Conservation (phyloP, 2,329 filamentous ascomycete species). For the Aspergillus unguis region DNA sequence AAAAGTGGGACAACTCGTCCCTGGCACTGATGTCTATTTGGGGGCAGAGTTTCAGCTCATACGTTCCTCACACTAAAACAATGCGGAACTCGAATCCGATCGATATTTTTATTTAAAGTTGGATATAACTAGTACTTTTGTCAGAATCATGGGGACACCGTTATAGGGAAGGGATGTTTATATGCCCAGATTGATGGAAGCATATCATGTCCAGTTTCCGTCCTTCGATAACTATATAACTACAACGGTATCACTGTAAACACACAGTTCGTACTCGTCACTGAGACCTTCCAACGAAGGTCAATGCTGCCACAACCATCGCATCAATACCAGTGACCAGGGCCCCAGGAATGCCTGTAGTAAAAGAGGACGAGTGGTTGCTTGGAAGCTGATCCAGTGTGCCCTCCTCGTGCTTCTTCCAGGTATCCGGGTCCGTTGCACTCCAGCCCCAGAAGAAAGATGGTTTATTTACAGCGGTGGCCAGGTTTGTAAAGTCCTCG, state of each 20-base stretch:
- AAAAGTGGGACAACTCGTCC: background rate
- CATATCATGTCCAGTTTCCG: too few relatives aligned
- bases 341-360: background rate
- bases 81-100: background rate
- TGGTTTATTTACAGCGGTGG: background rate
- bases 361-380: background rate
- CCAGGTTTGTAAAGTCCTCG: background rate
- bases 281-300: background rate
- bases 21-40: background rate
- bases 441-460: background rate
- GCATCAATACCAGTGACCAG: background rate
- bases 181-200: too few relatives aligned
- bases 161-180: too few relatives aligned
- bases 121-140: background rate
- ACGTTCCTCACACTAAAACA: background rate
- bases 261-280: background rate
- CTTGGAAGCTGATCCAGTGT: background rate
- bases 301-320: background rate
- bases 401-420: background rate
- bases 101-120: background rate
- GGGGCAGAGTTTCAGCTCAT: background rate
- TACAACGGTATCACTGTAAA: background rate
- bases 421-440: background rate
- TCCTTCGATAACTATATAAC: too few relatives aligned
- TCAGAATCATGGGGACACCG: background rate